phyloP scores from a whole-genome alignment of 371 early-diverging fungal species.

The Lichtheimia hyalospora region DNA sequence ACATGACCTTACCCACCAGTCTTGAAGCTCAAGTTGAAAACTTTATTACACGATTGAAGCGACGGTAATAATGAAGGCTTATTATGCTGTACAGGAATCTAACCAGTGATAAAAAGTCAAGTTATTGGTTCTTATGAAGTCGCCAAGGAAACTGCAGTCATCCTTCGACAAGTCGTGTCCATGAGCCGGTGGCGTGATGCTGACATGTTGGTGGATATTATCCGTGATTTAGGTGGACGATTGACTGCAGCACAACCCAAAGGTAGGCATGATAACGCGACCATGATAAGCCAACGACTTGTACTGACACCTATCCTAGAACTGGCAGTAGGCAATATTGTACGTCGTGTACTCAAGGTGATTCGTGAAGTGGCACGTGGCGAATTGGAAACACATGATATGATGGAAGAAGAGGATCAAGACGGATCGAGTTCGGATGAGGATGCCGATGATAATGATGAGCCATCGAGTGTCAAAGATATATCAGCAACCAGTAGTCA shows the following conservation, averaged over 20 bases:
- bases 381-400: constrained; percentile 36
- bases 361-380: constrained; percentile 75
- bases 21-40: constrained; percentile 49
- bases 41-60: constrained; percentile 54
- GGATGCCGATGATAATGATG: constrained; percentile 22
- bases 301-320: constrained; percentile 58
- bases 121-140: constrained; percentile 74
- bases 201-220: constrained; percentile 54
- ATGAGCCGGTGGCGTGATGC: constrained; percentile 73
- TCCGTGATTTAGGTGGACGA: constrained; percentile 69
- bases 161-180: constrained; percentile 80
- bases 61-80: constrained; percentile 41
- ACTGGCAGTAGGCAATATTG: constrained; percentile 85
- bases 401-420: constrained; percentile 14
- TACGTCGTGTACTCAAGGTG: constrained; percentile 79
- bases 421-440: constrained; percentile 10
- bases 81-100: not conserved
- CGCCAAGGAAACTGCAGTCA: constrained; percentile 77
- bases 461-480: constrained; percentile 10
- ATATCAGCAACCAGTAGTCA: constrained; percentile 25
- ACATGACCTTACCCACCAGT: constrained; percentile 29
- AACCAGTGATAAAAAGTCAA: constrained; percentile 49
- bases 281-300: not conserved
- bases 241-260: constrained; percentile 84
- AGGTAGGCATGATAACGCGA: constrained; percentile 32